A percentile compares a stretch with the other conserved stretches of the same genome.
These are phyloP conservation scores for Coemansia sp. DNA, from an alignment of 192 early-diverging fungal species.

Conservation along the genomic window DNA sequence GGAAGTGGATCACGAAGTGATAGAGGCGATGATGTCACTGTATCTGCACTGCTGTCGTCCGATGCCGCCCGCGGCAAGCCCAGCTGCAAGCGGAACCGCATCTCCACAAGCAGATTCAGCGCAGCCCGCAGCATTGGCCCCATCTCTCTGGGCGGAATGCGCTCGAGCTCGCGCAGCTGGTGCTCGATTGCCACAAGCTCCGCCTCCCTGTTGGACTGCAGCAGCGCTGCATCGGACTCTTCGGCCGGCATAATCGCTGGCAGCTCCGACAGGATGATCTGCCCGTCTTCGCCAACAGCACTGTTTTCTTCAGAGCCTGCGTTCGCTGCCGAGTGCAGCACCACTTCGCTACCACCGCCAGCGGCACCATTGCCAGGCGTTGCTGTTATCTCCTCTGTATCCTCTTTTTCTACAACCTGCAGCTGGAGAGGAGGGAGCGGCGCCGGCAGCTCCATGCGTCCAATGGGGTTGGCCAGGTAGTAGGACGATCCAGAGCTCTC, in stretches of 20 bases:
- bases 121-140: constrained; percentile 52
- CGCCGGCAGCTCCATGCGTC: not conserved
- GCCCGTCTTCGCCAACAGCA: not conserved
- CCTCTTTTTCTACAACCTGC: not conserved
- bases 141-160: constrained; percentile 34
- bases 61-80: constrained; percentile 30
- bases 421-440: not conserved
- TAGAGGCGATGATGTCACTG: not conserved
- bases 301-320: not conserved
- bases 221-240: not conserved
- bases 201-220: constrained; percentile 33
- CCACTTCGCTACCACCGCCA: too few species aligned
- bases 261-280: not conserved
- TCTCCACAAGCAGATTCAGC: constrained; percentile 48
- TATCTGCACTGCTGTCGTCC: not conserved
- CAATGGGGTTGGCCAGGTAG: constrained; percentile 37
- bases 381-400: not conserved
- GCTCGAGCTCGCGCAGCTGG: constrained; percentile 46
- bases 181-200: constrained; percentile 52
- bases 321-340: too few species aligned
- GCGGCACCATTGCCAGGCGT: not conserved
- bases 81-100: constrained; percentile 51
- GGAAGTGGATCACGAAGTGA: not conserved
- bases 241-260: not conserved
- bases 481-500: constrained; percentile 38